Evolutionary conservation across 139 green algal species (phyloP).

Genomic region (Chlorella sp.): DNA sequence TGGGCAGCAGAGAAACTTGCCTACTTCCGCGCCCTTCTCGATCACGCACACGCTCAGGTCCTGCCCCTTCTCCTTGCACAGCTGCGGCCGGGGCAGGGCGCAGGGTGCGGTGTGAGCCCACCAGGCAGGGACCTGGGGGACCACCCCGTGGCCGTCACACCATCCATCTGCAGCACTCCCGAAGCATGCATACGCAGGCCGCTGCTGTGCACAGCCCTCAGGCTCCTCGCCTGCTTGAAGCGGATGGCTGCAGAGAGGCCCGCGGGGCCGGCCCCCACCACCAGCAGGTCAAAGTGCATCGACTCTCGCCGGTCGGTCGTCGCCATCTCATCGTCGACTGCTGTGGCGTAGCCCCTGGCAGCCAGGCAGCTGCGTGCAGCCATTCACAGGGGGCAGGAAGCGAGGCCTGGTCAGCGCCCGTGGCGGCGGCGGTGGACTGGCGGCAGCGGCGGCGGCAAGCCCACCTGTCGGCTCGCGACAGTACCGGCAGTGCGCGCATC

Average conservation of each 20-base stretch:
- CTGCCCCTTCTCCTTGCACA: constrained; percentile 60
- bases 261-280: constrained; percentile 91
- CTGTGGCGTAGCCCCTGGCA: not conserved
- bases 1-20: constrained; percentile 42
- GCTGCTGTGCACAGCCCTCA: not conserved
- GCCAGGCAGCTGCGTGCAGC: too few relatives aligned
- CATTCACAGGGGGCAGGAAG: too few relatives aligned
- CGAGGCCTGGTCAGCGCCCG: too few relatives aligned
- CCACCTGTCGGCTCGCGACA: too few relatives aligned
- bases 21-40: constrained; percentile 90
- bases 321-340: not conserved
- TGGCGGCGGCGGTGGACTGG: too few relatives aligned
- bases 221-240: constrained; percentile 77
- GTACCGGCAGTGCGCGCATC: not conserved
- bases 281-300: constrained; percentile 88
- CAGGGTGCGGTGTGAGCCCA: too few relatives aligned
- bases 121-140: too few relatives aligned
- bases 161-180: too few relatives aligned
- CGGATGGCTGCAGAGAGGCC: constrained; percentile 89
- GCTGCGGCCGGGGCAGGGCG: constrained; percentile 41
- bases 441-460: too few relatives aligned
- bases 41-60: constrained; percentile 91
- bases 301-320: constrained; percentile 47
- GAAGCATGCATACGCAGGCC: too few relatives aligned
- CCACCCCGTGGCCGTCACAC: too few relatives aligned